Percentiles rank a stretch among this genome's conserved stretches.
phyloP scores from a whole-genome alignment of 1,139 yeast species.

The Suhomyces choctaworum region DNA sequence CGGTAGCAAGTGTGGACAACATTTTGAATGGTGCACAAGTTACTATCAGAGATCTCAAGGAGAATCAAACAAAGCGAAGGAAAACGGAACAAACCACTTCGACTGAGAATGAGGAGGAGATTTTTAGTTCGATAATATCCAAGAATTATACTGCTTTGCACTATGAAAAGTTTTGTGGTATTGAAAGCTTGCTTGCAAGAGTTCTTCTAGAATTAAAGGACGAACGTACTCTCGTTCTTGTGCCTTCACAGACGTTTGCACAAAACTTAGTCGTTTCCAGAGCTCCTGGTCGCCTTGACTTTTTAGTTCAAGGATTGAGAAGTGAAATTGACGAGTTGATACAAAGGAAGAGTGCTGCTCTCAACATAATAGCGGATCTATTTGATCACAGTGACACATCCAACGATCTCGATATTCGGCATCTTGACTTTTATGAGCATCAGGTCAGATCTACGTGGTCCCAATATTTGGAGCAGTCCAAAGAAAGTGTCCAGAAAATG shows the following conservation, averaged over 20 bases:
- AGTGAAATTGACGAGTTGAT: constrained; percentile 5
- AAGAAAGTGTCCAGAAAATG: background rate
- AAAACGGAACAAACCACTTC: too few relatives aligned
- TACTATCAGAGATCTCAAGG: too few relatives aligned
- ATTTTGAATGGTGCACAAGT: too few relatives aligned
- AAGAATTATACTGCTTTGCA: constrained; percentile 7
- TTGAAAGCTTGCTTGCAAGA: constrained; percentile 3
- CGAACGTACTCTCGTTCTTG: constrained; percentile 37
- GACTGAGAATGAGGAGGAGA: background rate
- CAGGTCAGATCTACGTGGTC: constrained; percentile 15
- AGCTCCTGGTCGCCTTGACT: background rate
- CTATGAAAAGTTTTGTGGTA: constrained; percentile 3
- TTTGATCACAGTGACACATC: constrained; percentile 9
- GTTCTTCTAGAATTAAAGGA: constrained; percentile 3
- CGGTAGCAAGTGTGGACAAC: background rate
- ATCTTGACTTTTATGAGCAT: constrained; percentile 13
- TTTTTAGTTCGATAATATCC: constrained; percentile 4
- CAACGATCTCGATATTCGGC: constrained; percentile 9
- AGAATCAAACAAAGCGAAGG: too few relatives aligned
- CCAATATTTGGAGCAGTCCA: constrained; percentile 6
- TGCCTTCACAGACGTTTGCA: constrained; percentile 16
- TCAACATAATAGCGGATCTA: constrained; percentile 9
- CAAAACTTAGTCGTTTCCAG: background rate
- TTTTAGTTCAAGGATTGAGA: constrained; percentile 3
- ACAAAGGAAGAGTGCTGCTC: background rate